A percentile compares a stretch with the other conserved stretches of the same genome.
Conservation (phyloP, 106 monocot species). For the Acanthochlamys bracteata region DNA sequence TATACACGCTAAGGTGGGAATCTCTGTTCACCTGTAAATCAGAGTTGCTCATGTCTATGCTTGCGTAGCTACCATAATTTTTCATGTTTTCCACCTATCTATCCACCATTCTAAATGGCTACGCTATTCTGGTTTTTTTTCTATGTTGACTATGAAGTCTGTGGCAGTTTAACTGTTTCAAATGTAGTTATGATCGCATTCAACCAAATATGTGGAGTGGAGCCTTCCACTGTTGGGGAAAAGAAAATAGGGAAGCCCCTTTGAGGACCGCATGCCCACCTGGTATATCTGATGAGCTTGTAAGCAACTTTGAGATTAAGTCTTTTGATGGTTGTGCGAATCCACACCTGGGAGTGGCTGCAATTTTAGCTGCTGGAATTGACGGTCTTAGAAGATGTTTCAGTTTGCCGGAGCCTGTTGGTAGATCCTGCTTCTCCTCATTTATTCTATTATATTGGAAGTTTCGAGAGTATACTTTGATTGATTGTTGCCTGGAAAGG, state of each 20-base stretch:
- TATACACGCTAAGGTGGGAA: no score
- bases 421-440: conserved; percentile 24
- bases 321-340: conserved; percentile 95
- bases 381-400: conserved; percentile 77
- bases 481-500: no score
- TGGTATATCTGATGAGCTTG: conserved; percentile 49
- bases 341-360: conserved; percentile 73
- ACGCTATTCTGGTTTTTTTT: no score
- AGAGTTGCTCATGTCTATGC: no score
- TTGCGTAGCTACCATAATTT: no score
- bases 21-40: no score
- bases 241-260: conserved; percentile 93
- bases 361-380: conserved; percentile 81
- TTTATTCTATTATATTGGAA: no score
- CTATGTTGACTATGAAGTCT: no score
- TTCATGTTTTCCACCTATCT: no score
- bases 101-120: no score
- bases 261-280: conserved; percentile 86
- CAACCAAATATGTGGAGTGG: conserved; percentile 98
- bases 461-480: no score
- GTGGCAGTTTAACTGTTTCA: no score
- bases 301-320: conserved; percentile 96
- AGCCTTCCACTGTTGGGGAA: conserved; percentile 94
- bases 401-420: conserved; percentile 64
- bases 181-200: conserved; percentile 76